Evolutionary conservation across 2,329 filamentous ascomycete genomes (phyloP), one percentile per base, ranked within the genome.

Genomic region (Phyllosticta citriasiana): DNA sequence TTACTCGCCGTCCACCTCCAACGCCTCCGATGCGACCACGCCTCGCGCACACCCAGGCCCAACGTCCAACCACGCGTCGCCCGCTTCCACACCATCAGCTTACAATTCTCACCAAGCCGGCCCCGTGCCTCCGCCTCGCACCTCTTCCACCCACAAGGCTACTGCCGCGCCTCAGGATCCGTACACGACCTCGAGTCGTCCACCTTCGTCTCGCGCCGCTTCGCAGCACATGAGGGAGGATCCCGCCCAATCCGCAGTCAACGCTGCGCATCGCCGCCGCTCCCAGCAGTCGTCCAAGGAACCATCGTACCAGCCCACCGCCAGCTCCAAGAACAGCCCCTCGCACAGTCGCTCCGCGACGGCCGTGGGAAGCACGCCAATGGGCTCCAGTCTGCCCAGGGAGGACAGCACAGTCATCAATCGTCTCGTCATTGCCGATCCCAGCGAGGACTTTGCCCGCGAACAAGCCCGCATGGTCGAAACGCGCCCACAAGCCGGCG

Each of bases 351-450:
- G 77, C 63, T 79, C 77, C 16, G 73, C 76, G 53, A 76, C 74
- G 27, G 76, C 80, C 55, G 79, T 82, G 62, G 82, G 81, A 50
- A 76, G 80, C 65, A 77, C 83, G 47, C 82, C 81, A 19, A 82
- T 74, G 55, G 73, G 73, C 56, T 75, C 76, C 19, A 72, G 80
- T 52, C 80, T 88, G 12, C 84, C 86, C 14, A 85, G 88, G 62
- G 89, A 96, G 72, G 85, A 88, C 61, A 92, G 88, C 73, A 85
- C 91, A 61, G 85, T 91, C 33, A 82, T 96, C 65, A 89, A 88
- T 71, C 84, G 88, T 64, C 84, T 92, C 64, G 79, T 93, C 64
- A 83, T 91, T 26, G 88, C 88, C 57, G 88, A 90, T 66, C 88
- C 89, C 6, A 83, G 87, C 65, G 84, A 87, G 54, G 89, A 92